Conservation (phyloP, 2,329 filamentous ascomycete species). For the Westerdykella sp. region DNA sequence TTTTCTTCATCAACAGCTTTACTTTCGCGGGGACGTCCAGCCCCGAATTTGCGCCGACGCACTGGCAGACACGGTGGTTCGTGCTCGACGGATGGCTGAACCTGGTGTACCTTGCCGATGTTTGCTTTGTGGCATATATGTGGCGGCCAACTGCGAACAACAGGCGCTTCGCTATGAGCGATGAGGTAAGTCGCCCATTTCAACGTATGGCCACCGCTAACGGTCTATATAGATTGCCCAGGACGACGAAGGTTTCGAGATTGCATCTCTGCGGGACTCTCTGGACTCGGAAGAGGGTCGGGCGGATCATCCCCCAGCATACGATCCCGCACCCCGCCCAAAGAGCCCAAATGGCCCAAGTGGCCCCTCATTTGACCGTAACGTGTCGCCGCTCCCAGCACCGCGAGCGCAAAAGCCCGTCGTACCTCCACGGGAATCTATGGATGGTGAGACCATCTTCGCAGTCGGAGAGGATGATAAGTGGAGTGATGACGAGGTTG, state of each 20-base stretch:
- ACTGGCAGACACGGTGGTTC: slow-evolving; percentile 98
- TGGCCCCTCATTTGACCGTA: slow-evolving; percentile 22
- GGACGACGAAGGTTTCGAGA: slow-evolving; percentile 97
- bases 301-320: slow-evolving; percentile 33
- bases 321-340: slow-evolving; percentile 36
- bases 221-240: slow-evolving; percentile 63
- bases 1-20: slow-evolving; percentile 98
- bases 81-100: slow-evolving; percentile 96
- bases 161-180: slow-evolving; percentile 95
- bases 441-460: slow-evolving; percentile 92
- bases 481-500: slow-evolving; percentile 64
- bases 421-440: slow-evolving; percentile 51
- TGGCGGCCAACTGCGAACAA: slow-evolving; percentile 98
- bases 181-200: slow-evolving; percentile 57
- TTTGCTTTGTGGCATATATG: slow-evolving; percentile 87
- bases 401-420: slow-evolving; percentile 45
- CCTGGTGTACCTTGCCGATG: slow-evolving; percentile 89
- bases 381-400: slow-evolving; percentile 48
- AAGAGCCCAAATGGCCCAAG: slow-evolving; percentile 15
- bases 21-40: slow-evolving; percentile 80
- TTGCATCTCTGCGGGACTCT: slow-evolving; percentile 78
- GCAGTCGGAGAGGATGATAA: slow-evolving; percentile 84
- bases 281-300: slow-evolving; percentile 57
- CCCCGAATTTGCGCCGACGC: slow-evolving; percentile 86
- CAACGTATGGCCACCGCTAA: slow-evolving; percentile 22